phyloP scores from a whole-genome alignment of 768 basidiomycete genomes.

The Megacollybia marginata region DNA sequence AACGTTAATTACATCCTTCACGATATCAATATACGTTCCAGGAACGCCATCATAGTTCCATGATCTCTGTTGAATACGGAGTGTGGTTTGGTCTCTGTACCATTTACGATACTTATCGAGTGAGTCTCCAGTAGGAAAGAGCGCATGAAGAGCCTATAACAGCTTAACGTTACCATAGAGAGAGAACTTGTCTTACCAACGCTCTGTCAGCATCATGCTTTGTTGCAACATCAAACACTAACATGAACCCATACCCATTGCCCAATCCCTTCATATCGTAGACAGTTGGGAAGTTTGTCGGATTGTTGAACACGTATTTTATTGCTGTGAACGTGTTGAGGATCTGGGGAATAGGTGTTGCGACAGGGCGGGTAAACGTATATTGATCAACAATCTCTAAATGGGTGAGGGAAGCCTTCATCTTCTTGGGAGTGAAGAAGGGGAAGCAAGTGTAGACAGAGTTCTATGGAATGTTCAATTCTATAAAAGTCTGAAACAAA shows the following conservation, averaged over 20 bases:
- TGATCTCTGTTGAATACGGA: no score
- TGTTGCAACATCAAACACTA: no score
- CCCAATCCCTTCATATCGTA: conserved; percentile 41
- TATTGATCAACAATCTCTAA: conserved; percentile 33
- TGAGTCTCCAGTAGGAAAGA: no score
- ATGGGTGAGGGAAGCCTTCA: conserved; percentile 29
- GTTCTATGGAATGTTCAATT: conserved; percentile 32
- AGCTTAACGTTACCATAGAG: conserved; percentile 44
- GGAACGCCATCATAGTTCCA: no score
- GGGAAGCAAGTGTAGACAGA: conserved; percentile 62
- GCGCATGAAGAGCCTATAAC: conserved; percentile 50
- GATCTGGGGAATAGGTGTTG: no score
- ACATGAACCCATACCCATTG: no score
- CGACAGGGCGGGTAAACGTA: no score
- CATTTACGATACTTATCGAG: no score
- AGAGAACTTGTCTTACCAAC: conserved; percentile 56
- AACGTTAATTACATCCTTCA: conserved; percentile 50
- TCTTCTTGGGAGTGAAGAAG: conserved; percentile 49
- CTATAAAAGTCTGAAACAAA: conserved; percentile 32
- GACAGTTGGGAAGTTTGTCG: conserved; percentile 39
- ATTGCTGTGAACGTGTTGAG: no score
- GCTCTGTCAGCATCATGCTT: conserved; percentile 40
- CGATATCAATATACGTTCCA: no score
- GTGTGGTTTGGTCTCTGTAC: no score
- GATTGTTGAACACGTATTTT: conserved; percentile 50